These are phyloP conservation scores for Flaveria sonorensis DNA, from an alignment of 129 eudicot species.

Conservation along the genomic window DNA sequence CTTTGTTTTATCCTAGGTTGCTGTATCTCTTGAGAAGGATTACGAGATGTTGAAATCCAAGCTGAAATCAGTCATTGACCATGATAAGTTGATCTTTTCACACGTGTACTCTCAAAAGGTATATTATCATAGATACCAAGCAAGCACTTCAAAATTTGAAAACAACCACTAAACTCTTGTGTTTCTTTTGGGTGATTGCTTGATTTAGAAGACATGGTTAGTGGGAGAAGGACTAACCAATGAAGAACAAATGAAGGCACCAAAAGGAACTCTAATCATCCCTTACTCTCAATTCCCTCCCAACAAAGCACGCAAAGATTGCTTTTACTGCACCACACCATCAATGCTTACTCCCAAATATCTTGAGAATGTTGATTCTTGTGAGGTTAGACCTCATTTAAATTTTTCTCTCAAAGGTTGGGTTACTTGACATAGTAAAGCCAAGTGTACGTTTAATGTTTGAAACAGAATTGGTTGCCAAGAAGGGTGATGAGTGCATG, in stretches of 20 bases:
- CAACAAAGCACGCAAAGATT: slow-evolving; percentile 61
- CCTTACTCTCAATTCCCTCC: slow-evolving; percentile 87
- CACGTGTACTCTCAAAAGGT: slow-evolving; percentile 43
- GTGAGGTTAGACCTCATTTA: slow-evolving; percentile 62
- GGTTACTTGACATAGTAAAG: not conserved
- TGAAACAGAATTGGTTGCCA: slow-evolving; percentile 76
- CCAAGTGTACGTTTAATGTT: not conserved
- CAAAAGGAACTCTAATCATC: slow-evolving; percentile 71
- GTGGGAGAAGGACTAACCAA: slow-evolving; percentile 74
- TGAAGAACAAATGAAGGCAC: slow-evolving; percentile 63
- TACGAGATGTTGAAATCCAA: slow-evolving; percentile 47
- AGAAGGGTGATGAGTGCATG: slow-evolving; percentile 86
- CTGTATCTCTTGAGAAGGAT: slow-evolving; percentile 41
- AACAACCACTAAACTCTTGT: not conserved
- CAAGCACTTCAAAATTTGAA: not conserved
- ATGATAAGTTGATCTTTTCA: slow-evolving; percentile 42
- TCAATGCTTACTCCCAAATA: slow-evolving; percentile 70
- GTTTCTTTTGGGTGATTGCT: not conserved
- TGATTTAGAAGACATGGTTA: slow-evolving; percentile 62
- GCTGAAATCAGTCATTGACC: slow-evolving; percentile 32
- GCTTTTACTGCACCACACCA: slow-evolving; percentile 76
- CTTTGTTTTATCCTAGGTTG: slow-evolving; percentile 37
- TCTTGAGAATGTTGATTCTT: slow-evolving; percentile 74
- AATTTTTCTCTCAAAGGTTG: not conserved
- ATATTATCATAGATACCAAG: not conserved